Conservation (phyloP, 1,139 yeast genomes). For the Tardiomyces blankii region DNA sequence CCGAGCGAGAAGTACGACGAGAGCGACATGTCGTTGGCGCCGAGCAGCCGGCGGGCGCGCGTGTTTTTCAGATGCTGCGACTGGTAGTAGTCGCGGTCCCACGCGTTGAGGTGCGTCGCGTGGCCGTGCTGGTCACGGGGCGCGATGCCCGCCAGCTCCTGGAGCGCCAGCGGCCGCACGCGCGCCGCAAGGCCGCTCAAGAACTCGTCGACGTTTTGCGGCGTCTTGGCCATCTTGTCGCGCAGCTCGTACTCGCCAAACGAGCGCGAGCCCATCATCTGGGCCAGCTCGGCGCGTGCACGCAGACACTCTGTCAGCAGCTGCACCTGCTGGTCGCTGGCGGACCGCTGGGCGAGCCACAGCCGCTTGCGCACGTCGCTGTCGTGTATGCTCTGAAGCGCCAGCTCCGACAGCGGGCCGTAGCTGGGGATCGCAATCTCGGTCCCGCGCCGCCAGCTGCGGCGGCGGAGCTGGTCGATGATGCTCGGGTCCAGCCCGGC, state of each 20-base stretch:
- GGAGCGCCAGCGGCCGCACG: constrained; percentile 40
- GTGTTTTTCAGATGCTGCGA: constrained; percentile 26
- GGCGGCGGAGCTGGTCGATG: constrained; percentile 16
- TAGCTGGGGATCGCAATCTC: constrained; percentile 48
- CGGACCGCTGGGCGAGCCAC: constrained; percentile 62
- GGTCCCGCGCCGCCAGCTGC: constrained; percentile 12
- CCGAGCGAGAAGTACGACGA: constrained; percentile 65
- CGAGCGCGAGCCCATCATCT: constrained; percentile 58
- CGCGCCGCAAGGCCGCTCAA: constrained; percentile 45
- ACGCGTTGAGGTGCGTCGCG: constrained; percentile 23
- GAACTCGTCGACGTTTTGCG: constrained; percentile 65
- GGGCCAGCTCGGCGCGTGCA: constrained; percentile 62
- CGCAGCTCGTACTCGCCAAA: constrained; percentile 74
- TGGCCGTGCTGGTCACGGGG: constrained; percentile 1
- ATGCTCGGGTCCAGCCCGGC: constrained; percentile 28
- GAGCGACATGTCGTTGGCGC: constrained; percentile 1
- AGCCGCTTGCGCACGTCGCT: constrained; percentile 51
- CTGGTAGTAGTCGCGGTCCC: constrained; percentile 81
- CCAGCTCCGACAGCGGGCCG: constrained; percentile 56
- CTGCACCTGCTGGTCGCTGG: constrained; percentile 46
- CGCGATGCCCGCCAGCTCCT: constrained; percentile 14
- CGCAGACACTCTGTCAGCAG: constrained; percentile 49
- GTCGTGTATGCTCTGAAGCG: constrained; percentile 49
- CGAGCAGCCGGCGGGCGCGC: constrained; percentile 12
- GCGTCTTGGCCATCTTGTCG: constrained; percentile 83